phyloP scores from a whole-genome alignment of 2,329 filamentous ascomycete genomes.

The Rutstroemia sp. region DNA sequence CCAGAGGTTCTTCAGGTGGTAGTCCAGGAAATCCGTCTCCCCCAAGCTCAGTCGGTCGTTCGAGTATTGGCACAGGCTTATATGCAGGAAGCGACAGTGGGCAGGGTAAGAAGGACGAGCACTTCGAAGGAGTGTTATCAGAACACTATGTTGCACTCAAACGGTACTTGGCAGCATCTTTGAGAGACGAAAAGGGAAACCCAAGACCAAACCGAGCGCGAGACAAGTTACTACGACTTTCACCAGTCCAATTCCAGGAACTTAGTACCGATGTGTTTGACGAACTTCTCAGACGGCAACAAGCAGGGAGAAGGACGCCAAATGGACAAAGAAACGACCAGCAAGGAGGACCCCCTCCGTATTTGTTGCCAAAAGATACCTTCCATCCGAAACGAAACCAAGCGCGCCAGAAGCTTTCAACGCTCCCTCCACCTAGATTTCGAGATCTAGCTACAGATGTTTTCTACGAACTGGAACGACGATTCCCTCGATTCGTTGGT shows the following conservation, averaged over 20 bases:
- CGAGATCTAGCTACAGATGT: conserved; percentile 91
- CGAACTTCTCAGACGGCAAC: conserved; percentile 81
- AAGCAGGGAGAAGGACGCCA: conserved; percentile 48
- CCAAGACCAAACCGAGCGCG: conserved; percentile 79
- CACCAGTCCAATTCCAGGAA: conserved; percentile 90
- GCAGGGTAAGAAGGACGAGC: conserved; percentile 57
- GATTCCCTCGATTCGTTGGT: conserved; percentile 74
- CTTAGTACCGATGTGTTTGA: conserved; percentile 97
- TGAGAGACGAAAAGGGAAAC: conserved; percentile 67
- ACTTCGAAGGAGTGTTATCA: conserved; percentile 54
- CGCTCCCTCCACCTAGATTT: conserved; percentile 78
- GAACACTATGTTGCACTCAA: conserved; percentile 80
- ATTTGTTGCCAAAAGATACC: conserved; percentile 73
- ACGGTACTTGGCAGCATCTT: conserved; percentile 53
- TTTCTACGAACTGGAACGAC: conserved; percentile 85
- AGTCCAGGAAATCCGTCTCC: conserved; percentile 67
- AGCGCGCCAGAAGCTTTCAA: conserved; percentile 90
- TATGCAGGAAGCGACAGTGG: conserved; percentile 62
- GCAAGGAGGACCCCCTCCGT: conserved; percentile 50
- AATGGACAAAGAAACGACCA: conserved; percentile 41
- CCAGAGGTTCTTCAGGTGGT: conserved; percentile 35
- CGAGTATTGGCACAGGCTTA: conserved; percentile 69
- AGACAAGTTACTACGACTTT: conserved; percentile 87
- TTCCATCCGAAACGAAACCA: conserved; percentile 98
- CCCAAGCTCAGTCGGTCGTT: conserved; percentile 78